Base-by-base conservation (phyloP, 768 basidiomycete species). In the Harrya chromipes region DNA sequence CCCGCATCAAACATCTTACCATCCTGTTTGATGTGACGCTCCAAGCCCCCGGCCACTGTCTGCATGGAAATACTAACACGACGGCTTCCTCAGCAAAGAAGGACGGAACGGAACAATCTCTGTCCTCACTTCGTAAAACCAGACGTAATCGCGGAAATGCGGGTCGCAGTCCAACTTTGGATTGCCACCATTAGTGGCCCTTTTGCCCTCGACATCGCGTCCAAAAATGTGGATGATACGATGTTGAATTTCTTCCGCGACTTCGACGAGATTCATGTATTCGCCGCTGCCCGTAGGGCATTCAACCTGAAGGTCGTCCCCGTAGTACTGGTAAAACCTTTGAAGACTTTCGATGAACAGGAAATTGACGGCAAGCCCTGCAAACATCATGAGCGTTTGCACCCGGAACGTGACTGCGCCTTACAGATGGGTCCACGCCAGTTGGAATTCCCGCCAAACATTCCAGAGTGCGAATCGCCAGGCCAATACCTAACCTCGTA, bases 371-470 rank as follows among this genome's bases (percentile, higher is more conserved):
- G 97, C 94, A 36, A 97, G 82, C 97, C 95, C 92, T 81, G 67
- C 62, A 40, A 21, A 23, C 3, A 27, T 10, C 24, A 34, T 50
- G 50, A 50, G 54, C 47, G 10, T 19, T 50, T 20, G 37, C 20
- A 5, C 23, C 11, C 2, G 16, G 29, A 9, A n/a, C 29, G 4
- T 11, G 9, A 37, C 14, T 1, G 31, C 36, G 9, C 53, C 81
- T 70, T 57, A 88, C 87, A 90, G 49, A 90, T 87, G 4, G 88
- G 87, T n/a, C 93, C 93, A 65, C 93, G 75, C 92, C 92, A 95
- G 57, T 94, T 94, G n/a, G 91, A 94, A 64, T 94, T 94, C n/a
- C 91, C 92, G 45, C 94, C 93, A 68, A 97, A 95, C 95, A 99
- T 99, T 40, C 94, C 94, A 11, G 91, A 94, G 59, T 81, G 82